Evolutionary conservation across 129 eudicot species (phyloP).

Genomic region (Ambrosia artemisiifolia): DNA sequence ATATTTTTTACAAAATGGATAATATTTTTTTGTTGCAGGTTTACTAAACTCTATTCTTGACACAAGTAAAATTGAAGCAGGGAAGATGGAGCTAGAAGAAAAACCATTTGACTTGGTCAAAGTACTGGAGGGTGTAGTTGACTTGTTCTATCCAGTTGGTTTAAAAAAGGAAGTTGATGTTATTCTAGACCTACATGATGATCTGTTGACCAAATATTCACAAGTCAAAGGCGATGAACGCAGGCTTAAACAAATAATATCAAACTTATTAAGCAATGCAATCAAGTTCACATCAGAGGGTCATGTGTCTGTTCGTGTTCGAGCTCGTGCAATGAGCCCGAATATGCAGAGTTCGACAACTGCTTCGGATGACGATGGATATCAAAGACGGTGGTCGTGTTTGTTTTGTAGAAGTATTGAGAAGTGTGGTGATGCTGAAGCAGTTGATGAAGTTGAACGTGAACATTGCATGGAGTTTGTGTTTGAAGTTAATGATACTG

Average conservation of each 20-base stretch:
- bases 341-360: constrained; percentile 23
- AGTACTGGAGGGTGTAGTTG: constrained; percentile 63
- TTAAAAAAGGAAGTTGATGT: constrained; percentile 73
- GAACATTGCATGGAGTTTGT: constrained; percentile 57
- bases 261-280: constrained; percentile 76
- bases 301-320: constrained; percentile 55
- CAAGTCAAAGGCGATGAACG: constrained; percentile 68
- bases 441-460: constrained; percentile 12
- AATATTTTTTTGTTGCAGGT: too few relatives aligned
- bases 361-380: neutral
- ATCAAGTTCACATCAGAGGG: constrained; percentile 79
- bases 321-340: constrained; percentile 51
- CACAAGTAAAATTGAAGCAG: constrained; percentile 64
- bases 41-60: constrained; percentile 67
- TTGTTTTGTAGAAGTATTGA: constrained; percentile 15
- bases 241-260: constrained; percentile 64
- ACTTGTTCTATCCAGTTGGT: constrained; percentile 58
- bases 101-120: constrained; percentile 53
- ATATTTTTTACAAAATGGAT: too few relatives aligned
- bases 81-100: constrained; percentile 56
- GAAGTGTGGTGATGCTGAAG: constrained; percentile 9
- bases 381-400: neutral
- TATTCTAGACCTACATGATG: constrained; percentile 54
- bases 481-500: constrained; percentile 74
- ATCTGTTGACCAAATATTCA: constrained; percentile 39